Base-by-base conservation (phyloP, 176 grass and related monocot genomes). In the Cenchrus fungigraminus region DNA sequence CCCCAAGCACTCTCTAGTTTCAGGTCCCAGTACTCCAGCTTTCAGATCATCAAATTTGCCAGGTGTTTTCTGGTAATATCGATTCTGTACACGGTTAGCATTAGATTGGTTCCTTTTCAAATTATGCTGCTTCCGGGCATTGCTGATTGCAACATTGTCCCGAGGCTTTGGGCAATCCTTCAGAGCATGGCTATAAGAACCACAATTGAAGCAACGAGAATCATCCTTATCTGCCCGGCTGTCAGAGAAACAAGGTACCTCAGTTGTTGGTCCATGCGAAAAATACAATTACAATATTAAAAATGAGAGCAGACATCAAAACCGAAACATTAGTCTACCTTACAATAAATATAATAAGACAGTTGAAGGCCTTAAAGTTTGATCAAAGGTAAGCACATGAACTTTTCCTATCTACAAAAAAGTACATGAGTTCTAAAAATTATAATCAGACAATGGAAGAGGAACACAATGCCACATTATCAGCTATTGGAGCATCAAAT, bases 161-260 rank as follows among this genome's bases (percentile, higher is more conserved):
- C 97, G 93, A 81, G 93, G 97, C 60, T 92, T 94, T 66, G 91
- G 78, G 87, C 97, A 99, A 20, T 99, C 93, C 90, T 92, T 96
- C 65, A 96, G 64, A 15, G 91, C 78, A 88, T 99, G 97, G 80
- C 91, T 90, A 70, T 99, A 99, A 28, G 97, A 99, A 43, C 97
- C 90, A 79, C 97, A 99, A 80, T 96, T 99, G 90, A 99, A 99
- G 89, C 97, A 99, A 16, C 93, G 93, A 9, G 97, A 92, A 89
- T 92, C 90, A 40, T 94, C 91, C 75, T 91, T 92, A 50, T 90
- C 82, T 8, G 61, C 69, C 82, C 94, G 94, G 82, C 79, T 84
- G 82, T 68, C 37, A 68, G 34, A 85, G 54, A 85, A 79, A 76
- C 12, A 86, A 20, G 75, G 28, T 54, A 79, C 10, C 45, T 89